Percentiles rank a stretch among this genome's conserved stretches.
These are phyloP conservation scores for Notholithocarpus densiflorus DNA, from an alignment of 306 rosid species.

Conservation along the genomic window DNA sequence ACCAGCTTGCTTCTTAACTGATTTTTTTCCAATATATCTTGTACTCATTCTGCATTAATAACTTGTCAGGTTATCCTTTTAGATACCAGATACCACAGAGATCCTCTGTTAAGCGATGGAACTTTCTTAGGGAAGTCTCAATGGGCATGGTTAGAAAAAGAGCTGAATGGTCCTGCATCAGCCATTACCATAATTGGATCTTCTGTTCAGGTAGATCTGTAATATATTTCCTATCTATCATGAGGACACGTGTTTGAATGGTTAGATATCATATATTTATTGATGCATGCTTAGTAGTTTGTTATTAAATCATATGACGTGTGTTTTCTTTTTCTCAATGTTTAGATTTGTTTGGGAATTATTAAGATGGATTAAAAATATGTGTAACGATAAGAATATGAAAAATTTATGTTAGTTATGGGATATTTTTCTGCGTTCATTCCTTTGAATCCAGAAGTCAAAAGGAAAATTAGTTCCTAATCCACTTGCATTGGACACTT, in stretches of 20 bases:
- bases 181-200: conserved; percentile 71
- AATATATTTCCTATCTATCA: background rate
- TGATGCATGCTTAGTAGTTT: background rate
- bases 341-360: background rate
- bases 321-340: background rate
- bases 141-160: conserved; percentile 76
- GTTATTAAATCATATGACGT: background rate
- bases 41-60: background rate
- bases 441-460: background rate
- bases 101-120: conserved; percentile 69
- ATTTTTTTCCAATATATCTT: background rate
- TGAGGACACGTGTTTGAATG: background rate
- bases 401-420: no score
- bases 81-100: conserved; percentile 88
- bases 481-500: background rate
- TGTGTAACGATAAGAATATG: no score
- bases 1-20: background rate
- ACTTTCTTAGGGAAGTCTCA: conserved; percentile 67
- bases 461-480: background rate
- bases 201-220: conserved; percentile 59
- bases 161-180: conserved; percentile 57
- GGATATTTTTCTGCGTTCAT: background rate
- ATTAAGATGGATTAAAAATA: no score
- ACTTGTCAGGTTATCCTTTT: conserved; percentile 46
- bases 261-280: background rate